Percentiles rank a stretch among this genome's conserved stretches.
These are phyloP conservation scores for Botrytis squamosa DNA, from an alignment of 2,329 filamentous ascomycete species.

Conservation along the genomic window DNA sequence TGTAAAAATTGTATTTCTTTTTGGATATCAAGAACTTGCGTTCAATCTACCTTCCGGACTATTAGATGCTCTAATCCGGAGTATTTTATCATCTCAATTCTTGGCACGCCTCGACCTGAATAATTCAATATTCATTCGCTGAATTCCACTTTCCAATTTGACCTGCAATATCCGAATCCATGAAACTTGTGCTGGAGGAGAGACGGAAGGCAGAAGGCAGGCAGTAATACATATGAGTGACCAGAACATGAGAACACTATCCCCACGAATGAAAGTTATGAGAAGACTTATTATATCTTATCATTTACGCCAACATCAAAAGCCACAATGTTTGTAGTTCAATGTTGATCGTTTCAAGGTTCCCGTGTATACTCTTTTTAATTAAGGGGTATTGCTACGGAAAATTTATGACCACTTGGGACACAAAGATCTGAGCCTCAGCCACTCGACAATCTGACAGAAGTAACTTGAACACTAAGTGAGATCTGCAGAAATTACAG, in stretches of 20 bases:
- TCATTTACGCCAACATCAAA: neutral
- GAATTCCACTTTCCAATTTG: neutral
- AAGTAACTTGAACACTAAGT: constrained; percentile 13
- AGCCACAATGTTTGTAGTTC: neutral
- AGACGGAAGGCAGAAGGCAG: neutral
- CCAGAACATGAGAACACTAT: constrained; percentile 3
- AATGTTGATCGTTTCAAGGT: neutral
- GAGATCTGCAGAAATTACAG: neutral
- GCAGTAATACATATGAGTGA: neutral
- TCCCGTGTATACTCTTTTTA: neutral
- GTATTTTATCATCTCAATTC: neutral
- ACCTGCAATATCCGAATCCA: neutral
- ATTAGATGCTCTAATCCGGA: neutral
- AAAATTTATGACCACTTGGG: constrained; percentile 1
- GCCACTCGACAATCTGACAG: constrained; percentile 21
- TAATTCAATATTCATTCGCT: neutral
- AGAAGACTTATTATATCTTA: neutral
- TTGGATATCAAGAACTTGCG: neutral
- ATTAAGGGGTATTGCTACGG: constrained; percentile 20
- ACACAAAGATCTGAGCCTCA: constrained; percentile 16
- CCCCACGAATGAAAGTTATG: neutral
- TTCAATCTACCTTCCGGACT: neutral
- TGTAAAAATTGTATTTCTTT: neutral
- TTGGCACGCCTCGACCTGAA: neutral
- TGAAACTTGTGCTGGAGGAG: neutral